Evolutionary conservation across 2,329 filamentous ascomycete species (phyloP).

Genomic region (Cladosporium sp.): DNA sequence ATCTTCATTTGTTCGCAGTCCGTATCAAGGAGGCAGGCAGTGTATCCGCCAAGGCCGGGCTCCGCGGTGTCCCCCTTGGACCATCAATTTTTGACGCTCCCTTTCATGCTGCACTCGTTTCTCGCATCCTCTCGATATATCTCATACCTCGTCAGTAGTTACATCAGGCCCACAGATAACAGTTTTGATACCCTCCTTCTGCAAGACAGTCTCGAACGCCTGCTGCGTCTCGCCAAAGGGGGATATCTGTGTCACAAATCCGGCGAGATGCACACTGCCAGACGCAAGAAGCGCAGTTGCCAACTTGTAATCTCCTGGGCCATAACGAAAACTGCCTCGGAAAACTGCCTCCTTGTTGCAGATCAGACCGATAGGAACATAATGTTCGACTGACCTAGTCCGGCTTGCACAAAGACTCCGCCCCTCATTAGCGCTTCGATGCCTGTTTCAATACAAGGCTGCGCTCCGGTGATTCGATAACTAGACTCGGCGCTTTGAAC

Average conservation of each 20-base stretch:
- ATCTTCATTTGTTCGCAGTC: background rate
- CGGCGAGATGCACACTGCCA: conserved; percentile 71
- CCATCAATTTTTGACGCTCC: background rate
- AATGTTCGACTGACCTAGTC: conserved; percentile 84
- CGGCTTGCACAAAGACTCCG: conserved; percentile 76
- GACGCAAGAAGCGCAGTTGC: conserved; percentile 72
- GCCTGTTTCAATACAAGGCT: conserved; percentile 73
- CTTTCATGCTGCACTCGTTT: background rate
- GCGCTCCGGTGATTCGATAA: conserved; percentile 81
- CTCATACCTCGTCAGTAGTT: background rate
- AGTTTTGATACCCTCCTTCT: conserved; percentile 70
- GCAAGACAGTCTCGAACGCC: conserved; percentile 82
- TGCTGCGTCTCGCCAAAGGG: conserved; percentile 77
- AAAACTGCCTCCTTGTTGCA: conserved; percentile 84
- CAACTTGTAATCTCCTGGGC: conserved; percentile 70
- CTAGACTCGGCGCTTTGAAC: conserved; percentile 41
- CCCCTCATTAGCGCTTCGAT: conserved; percentile 69
- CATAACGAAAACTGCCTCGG: conserved; percentile 62
- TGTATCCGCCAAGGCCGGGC: background rate
- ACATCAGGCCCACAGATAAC: conserved; percentile 46
- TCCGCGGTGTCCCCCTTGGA: background rate
- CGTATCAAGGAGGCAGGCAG: background rate
- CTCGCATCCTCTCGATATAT: background rate
- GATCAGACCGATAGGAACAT: conserved; percentile 82
- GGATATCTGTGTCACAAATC: conserved; percentile 73